Evolutionary conservation across 805 yeast genomes (phyloP).

Genomic region (Helenozyma baotianmanensis): DNA sequence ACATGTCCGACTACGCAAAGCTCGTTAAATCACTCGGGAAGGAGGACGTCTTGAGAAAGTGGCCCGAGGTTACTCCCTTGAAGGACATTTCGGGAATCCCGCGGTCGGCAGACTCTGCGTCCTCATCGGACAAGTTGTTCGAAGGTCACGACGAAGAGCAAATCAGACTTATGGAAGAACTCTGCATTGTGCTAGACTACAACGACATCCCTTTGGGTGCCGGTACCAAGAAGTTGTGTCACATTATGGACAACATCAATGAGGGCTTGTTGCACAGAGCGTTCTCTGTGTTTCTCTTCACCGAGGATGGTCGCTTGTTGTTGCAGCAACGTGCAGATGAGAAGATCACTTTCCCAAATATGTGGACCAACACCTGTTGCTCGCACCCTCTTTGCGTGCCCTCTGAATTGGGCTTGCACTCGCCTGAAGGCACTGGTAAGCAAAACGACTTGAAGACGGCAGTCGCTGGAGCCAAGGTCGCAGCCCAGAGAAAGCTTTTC

Average conservation of each 20-base stretch:
- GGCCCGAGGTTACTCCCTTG: slow-evolving; percentile 68
- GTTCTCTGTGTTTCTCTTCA: slow-evolving; percentile 90
- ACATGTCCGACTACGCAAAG: slow-evolving; percentile 35
- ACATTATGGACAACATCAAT: slow-evolving; percentile 81
- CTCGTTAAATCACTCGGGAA: slow-evolving; percentile 50
- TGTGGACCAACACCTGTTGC: slow-evolving; percentile 99
- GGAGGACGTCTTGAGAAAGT: slow-evolving; percentile 48
- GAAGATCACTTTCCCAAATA: slow-evolving; percentile 90
- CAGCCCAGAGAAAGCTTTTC: slow-evolving; percentile 87
- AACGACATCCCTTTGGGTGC: slow-evolving; percentile 87
- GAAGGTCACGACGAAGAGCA: slow-evolving; percentile 92
- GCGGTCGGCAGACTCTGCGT: slow-evolving; percentile 22
- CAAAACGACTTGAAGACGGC: slow-evolving; percentile 48
- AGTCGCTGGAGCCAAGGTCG: slow-evolving; percentile 72
- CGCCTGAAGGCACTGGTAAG: slow-evolving; percentile 6
- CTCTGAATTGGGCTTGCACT: slow-evolving; percentile 62
- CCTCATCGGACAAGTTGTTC: slow-evolving; percentile 44
- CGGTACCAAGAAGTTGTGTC: slow-evolving; percentile 88
- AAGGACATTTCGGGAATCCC: slow-evolving; percentile 56
- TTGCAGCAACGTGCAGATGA: slow-evolving; percentile 95
- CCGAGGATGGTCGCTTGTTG: slow-evolving; percentile 67
- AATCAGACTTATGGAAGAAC: slow-evolving; percentile 91
- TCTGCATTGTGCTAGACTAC: slow-evolving; percentile 89
- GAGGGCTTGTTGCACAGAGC: slow-evolving; percentile 91
- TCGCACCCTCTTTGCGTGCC: slow-evolving; percentile 91